phyloP scores from a whole-genome alignment of 225 moss, liverwort and hornwort species.

The Physcomitrium patens region DNA sequence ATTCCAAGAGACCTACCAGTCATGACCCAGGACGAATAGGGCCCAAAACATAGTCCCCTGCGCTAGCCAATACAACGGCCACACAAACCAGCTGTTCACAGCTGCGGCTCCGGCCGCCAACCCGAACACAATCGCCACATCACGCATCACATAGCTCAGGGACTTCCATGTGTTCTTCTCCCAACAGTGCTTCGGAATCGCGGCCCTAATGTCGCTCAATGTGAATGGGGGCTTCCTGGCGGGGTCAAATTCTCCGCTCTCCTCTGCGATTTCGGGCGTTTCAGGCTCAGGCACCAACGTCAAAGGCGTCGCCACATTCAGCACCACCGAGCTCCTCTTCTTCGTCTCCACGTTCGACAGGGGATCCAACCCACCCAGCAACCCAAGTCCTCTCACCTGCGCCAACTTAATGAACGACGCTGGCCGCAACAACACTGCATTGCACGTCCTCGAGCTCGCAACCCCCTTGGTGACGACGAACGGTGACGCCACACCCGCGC shows the following conservation, averaged over 20 bases:
- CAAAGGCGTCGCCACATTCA: constrained; percentile 71
- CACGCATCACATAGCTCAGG: constrained; percentile 74
- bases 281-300: constrained; percentile 64
- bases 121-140: constrained; percentile 79
- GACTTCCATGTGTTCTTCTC: constrained; percentile 86
- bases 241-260: constrained; percentile 58
- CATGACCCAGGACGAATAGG: constrained; percentile 92
- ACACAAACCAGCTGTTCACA: constrained; percentile 81
- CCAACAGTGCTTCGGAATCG: constrained; percentile 97
- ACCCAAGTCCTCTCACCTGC: constrained; percentile 25
- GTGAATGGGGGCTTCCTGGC: constrained; percentile 74
- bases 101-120: constrained; percentile 84
- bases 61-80: constrained; percentile 94
- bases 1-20: constrained; percentile 46
- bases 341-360: background rate
- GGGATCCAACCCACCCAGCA: background rate
- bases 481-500: background rate
- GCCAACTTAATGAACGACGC: background rate
- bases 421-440: constrained; percentile 26
- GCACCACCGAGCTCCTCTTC: constrained; percentile 33
- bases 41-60: constrained; percentile 99
- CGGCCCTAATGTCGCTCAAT: constrained; percentile 77
- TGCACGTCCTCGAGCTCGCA: background rate
- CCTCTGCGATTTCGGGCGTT: constrained; percentile 30
- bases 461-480: constrained; percentile 2